phyloP scores from a whole-genome alignment of 2,329 filamentous ascomycete species.

The Xenoacremonium recifei region DNA sequence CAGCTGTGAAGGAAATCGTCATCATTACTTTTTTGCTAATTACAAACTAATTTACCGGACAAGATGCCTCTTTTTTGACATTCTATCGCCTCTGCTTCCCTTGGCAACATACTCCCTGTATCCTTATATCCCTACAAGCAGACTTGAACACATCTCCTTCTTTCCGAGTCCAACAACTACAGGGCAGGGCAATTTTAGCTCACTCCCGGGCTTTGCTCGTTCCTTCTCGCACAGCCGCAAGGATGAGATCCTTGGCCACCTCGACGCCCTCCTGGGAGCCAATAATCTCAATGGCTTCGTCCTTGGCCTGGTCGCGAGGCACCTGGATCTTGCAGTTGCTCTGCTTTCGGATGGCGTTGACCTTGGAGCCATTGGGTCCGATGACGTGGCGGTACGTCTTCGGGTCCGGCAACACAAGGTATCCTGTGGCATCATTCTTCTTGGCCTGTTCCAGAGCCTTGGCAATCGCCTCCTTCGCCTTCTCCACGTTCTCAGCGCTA shows the following conservation, averaged over 20 bases:
- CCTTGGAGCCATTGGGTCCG: slow-evolving; percentile 83
- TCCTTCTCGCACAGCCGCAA: slow-evolving; percentile 74
- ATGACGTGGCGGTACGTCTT: slow-evolving; percentile 88
- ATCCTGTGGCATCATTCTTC: slow-evolving; percentile 73
- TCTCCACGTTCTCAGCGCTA: slow-evolving; percentile 72
- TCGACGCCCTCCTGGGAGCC: slow-evolving; percentile 79
- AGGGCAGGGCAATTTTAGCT: not conserved
- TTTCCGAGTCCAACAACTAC: slow-evolving; percentile 10
- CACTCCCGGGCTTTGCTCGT: slow-evolving; percentile 33
- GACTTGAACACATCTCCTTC: not conserved
- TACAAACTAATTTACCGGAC: slow-evolving; percentile 14
- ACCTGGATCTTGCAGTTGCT: slow-evolving; percentile 94
- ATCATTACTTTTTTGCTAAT: slow-evolving; percentile 17
- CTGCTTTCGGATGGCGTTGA: slow-evolving; percentile 88
- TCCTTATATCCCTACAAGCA: no score
- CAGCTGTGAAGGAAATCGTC: slow-evolving; percentile 2
- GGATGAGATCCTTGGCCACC: slow-evolving; percentile 82
- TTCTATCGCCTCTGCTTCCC: slow-evolving; percentile 13
- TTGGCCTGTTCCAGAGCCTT: slow-evolving; percentile 70
- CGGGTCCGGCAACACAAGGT: slow-evolving; percentile 86
- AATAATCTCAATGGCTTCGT: slow-evolving; percentile 87
- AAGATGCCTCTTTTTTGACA: no score
- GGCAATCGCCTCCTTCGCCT: slow-evolving; percentile 74
- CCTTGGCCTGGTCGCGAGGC: slow-evolving; percentile 70
- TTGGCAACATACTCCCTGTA: slow-evolving; percentile 11